phyloP scores from a whole-genome alignment of 2,329 filamentous ascomycete species.

The Amauroascus verrucosus region DNA sequence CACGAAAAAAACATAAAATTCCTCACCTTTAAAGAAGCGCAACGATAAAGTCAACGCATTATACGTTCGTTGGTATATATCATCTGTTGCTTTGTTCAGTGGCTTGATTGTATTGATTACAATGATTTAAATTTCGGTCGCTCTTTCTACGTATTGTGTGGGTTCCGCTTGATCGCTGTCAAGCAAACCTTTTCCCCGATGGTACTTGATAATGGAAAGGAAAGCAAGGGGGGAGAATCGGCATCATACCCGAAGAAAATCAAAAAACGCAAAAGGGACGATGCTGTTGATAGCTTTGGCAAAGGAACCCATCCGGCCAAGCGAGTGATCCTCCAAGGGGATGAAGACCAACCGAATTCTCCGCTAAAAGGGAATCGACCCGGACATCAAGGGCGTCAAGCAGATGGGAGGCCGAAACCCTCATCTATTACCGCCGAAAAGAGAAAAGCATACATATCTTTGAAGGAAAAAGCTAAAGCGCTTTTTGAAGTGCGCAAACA shows the following conservation, averaged over 20 bases:
- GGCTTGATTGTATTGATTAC: no score
- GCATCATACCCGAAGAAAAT: constrained; percentile 19
- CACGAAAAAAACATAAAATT: neutral
- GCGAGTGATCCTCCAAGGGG: constrained; percentile 8
- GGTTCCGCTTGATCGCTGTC: no score
- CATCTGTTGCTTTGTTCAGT: no score
- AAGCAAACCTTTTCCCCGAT: neutral
- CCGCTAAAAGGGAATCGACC: neutral
- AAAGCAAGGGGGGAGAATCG: neutral
- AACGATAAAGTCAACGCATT: no score
- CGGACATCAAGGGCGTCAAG: constrained; percentile 8
- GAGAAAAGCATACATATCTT: neutral
- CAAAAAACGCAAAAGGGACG: constrained; percentile 29
- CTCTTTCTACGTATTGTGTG: no score
- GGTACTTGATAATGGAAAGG: neutral
- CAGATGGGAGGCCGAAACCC: neutral
- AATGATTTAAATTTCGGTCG: no score
- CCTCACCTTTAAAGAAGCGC: neutral
- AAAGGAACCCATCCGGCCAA: constrained; percentile 9
- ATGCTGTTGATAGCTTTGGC: constrained; percentile 14
- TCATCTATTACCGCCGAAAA: neutral
- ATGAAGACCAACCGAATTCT: constrained; percentile 9
- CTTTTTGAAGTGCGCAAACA: constrained; percentile 49
- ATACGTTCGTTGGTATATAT: no score
- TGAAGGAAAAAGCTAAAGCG: constrained; percentile 39